phyloP scores from a whole-genome alignment of 805 yeast genomes.

The Ogataea chonburiensis region DNA sequence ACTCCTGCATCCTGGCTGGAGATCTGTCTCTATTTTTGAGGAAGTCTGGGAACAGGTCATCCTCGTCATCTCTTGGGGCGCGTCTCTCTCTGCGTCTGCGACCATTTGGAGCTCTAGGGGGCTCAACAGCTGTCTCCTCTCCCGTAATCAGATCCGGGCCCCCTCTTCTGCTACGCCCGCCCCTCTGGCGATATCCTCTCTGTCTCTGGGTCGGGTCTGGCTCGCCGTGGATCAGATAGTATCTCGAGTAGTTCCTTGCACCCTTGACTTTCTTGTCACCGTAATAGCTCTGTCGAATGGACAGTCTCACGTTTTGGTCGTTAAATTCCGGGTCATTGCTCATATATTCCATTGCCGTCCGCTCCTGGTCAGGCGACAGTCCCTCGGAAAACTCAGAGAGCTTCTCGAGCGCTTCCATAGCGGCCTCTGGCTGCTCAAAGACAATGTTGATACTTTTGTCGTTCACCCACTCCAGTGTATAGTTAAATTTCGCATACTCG shows the following conservation, averaged over 20 bases:
- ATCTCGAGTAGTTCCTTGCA: slow-evolving; percentile 58
- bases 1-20: slow-evolving; percentile 20
- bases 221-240: slow-evolving; percentile 69
- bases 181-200: slow-evolving; percentile 15
- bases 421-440: slow-evolving; percentile 39
- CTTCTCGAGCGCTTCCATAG: slow-evolving; percentile 22
- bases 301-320: slow-evolving; percentile 33
- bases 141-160: slow-evolving; percentile 36
- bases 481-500: slow-evolving; percentile 31
- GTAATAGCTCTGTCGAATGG: slow-evolving; percentile 49
- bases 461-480: slow-evolving; percentile 63
- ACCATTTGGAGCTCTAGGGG: slow-evolving; percentile 15
- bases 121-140: slow-evolving; percentile 22
- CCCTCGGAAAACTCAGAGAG: slow-evolving; percentile 19
- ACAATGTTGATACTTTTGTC: slow-evolving; percentile 58
- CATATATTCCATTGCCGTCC: slow-evolving; percentile 41
- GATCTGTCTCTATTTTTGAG: slow-evolving; percentile 27
- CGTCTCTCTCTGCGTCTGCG: slow-evolving; percentile 17
- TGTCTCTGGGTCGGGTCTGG: slow-evolving; percentile 46
- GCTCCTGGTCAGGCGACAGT: slow-evolving; percentile 33
- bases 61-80: slow-evolving; percentile 28
- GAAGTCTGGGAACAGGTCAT: slow-evolving; percentile 39
- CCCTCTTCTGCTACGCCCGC: slow-evolving; percentile 21
- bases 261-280: slow-evolving; percentile 57
- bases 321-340: slow-evolving; percentile 20